Percentiles rank a stretch among this genome's conserved stretches.
These are phyloP conservation scores for Malassezia arunalokei DNA, from an alignment of 1,284 basidiomycete genomes.

Conservation along the genomic window DNA sequence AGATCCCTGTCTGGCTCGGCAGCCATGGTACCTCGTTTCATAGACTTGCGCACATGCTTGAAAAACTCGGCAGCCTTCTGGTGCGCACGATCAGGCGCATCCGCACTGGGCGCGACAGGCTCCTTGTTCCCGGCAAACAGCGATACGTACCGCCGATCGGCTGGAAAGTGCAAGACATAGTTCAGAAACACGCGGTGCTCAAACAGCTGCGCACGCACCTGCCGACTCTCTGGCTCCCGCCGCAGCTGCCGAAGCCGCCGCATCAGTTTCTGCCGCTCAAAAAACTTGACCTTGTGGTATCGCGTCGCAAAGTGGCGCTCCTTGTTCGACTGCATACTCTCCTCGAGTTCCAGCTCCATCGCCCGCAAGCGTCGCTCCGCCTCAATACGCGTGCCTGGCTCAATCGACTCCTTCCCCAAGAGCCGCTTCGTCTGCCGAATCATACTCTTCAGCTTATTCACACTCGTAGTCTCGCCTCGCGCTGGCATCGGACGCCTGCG, in stretches of 20 bases:
- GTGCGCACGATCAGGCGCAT: constrained; percentile 8
- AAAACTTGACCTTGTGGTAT: constrained; percentile 18
- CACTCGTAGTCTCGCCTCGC: background rate
- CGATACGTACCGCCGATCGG: constrained; percentile 13
- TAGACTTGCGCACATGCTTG: constrained; percentile 1
- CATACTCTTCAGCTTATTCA: constrained; percentile 12
- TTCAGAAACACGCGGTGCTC: constrained; percentile 11
- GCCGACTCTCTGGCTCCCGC: background rate
- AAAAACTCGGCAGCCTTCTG: constrained; percentile 11
- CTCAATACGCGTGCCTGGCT: constrained; percentile 14
- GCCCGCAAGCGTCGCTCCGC: constrained; percentile 11
- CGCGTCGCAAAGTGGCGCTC: constrained; percentile 2
- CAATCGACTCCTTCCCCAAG: constrained; percentile 6
- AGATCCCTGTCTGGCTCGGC: constrained; percentile 13
- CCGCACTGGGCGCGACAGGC: constrained; percentile 1
- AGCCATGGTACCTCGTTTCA: constrained; percentile 10
- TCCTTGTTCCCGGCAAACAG: constrained; percentile 7
- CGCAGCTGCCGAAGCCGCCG: constrained; percentile 9
- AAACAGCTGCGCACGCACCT: background rate
- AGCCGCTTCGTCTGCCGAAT: constrained; percentile 12
- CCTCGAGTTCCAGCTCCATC: constrained; percentile 10
- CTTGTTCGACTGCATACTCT: constrained; percentile 2
- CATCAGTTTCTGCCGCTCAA: constrained; percentile 15
- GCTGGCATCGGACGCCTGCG: background rate
- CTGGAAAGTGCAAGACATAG: constrained; percentile 14